Conservation (phyloP, 768 basidiomycete genomes). For the Pleurotus ostreatus region DNA sequence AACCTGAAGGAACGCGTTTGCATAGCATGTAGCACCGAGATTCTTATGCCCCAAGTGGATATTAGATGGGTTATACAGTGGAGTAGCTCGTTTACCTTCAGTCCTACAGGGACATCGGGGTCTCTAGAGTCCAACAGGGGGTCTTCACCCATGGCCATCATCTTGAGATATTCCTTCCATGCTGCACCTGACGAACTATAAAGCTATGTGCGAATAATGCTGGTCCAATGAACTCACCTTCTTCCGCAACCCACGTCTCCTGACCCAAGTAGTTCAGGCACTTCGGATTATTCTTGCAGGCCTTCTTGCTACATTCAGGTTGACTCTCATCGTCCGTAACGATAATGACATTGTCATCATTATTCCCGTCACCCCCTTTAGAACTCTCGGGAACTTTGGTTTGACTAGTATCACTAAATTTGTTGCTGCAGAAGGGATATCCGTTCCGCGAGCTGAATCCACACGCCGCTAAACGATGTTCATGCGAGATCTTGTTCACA, state of each 20-base stretch:
- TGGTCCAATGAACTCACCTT: constrained; percentile 39
- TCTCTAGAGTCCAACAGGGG: constrained; percentile 50
- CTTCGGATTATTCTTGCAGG: constrained; percentile 74
- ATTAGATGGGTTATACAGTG: neutral
- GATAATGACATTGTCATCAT: constrained; percentile 63
- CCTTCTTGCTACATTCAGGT: constrained; percentile 49
- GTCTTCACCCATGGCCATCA: constrained; percentile 47
- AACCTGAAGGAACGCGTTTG: constrained; percentile 92
- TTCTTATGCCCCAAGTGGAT: constrained; percentile 49
- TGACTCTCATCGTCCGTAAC: constrained; percentile 64
- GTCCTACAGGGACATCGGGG: constrained; percentile 62
- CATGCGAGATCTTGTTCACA: constrained; percentile 55
- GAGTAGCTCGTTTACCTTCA: constrained; percentile 49
- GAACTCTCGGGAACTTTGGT: constrained; percentile 7
- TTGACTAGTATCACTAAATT: constrained; percentile 31
- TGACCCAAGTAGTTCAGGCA: constrained; percentile 90
- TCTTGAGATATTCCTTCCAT: constrained; percentile 46
- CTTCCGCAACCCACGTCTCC: constrained; percentile 66
- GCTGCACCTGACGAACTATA: constrained; percentile 37
- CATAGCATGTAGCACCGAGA: constrained; percentile 95
- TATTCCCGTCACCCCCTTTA: constrained; percentile 16
- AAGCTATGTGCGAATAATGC: constrained; percentile 10
- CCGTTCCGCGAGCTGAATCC: constrained; percentile 54
- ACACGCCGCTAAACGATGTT: constrained; percentile 65
- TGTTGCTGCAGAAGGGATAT: constrained; percentile 56